A percentile compares a stretch with the other conserved stretches of the same genome.
These are phyloP conservation scores for Dactylellina sp. DNA, from an alignment of 2,329 filamentous ascomycete species.

Conservation along the genomic window DNA sequence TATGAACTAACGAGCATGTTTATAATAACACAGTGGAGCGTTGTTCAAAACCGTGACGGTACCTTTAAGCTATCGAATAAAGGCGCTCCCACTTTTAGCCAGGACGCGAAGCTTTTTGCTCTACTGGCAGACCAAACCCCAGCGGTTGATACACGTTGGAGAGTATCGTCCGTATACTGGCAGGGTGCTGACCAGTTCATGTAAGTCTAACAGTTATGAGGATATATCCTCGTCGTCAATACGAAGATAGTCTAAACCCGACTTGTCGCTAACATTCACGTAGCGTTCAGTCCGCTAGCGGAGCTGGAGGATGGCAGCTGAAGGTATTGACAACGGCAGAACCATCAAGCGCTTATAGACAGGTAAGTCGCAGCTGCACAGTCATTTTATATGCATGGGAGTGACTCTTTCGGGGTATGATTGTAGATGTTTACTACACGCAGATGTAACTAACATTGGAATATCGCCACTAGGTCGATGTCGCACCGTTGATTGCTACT, in stretches of 20 bases:
- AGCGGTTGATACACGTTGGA: constrained; percentile 35
- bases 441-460: no score
- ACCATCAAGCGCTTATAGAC: no score
- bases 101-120: constrained; percentile 31
- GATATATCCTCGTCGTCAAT: background rate
- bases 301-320: no score
- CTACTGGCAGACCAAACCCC: constrained; percentile 17
- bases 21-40: constrained; percentile 23
- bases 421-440: no score
- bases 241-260: background rate
- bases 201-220: constrained; percentile 2
- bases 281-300: no score
- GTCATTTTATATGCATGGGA: no score
- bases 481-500: constrained; percentile 16
- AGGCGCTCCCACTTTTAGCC: constrained; percentile 9
- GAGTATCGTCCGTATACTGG: constrained; percentile 32
- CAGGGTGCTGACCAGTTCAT: constrained; percentile 36
- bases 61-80: constrained; percentile 40
- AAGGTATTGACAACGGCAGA: no score
- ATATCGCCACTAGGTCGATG: constrained; percentile 13
- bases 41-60: constrained; percentile 37
- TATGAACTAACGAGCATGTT: background rate
- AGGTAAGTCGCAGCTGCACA: no score
- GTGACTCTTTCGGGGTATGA: no score
- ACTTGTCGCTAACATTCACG: background rate